A percentile compares a stretch with the other conserved stretches of the same genome.
Evolutionary conservation across 139 green algal genomes (phyloP).

Genomic region (Chlamydomonas applanata): DNA sequence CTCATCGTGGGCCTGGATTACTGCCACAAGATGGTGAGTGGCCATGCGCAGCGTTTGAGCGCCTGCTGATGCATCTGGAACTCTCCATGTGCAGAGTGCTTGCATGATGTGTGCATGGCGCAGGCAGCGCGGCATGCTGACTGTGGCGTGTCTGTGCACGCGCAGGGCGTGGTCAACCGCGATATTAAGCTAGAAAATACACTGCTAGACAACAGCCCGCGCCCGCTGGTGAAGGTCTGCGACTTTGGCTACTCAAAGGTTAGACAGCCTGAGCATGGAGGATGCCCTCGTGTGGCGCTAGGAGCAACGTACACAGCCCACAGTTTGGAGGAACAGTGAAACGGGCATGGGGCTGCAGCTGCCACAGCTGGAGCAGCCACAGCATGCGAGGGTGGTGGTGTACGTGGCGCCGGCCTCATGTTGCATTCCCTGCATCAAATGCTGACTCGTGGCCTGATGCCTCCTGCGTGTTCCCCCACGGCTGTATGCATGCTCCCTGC

Average conservation of each 20-base stretch:
- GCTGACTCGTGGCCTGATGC: too few species aligned
- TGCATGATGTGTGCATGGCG: background rate
- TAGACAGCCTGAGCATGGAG: background rate
- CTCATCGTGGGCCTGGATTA: constrained; percentile 94
- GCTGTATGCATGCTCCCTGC: too few species aligned
- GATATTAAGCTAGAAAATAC: constrained; percentile 90
- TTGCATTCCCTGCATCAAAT: too few species aligned
- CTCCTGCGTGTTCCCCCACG: too few species aligned
- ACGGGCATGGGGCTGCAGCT: too few species aligned
- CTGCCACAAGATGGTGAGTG: constrained; percentile 63
- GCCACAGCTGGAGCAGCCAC: too few species aligned
- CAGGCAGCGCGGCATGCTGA: background rate
- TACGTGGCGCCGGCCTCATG: too few species aligned
- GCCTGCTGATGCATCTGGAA: background rate
- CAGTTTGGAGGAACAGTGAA: too few species aligned
- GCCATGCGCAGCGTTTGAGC: too few species aligned
- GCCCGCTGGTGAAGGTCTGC: constrained; percentile 64
- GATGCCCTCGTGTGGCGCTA: background rate
- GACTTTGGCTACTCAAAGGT: constrained; percentile 69
- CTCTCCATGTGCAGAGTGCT: background rate
- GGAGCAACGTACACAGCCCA: background rate
- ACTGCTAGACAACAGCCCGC: constrained; percentile 59
- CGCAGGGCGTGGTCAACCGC: constrained; percentile 65
- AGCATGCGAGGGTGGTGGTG: too few species aligned
- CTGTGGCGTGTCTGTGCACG: constrained; percentile 9